Evolutionary conservation across 2,329 filamentous ascomycete genomes (phyloP), one percentile per base, ranked within the genome.

Genomic region (Sarocladium oryzae): DNA sequence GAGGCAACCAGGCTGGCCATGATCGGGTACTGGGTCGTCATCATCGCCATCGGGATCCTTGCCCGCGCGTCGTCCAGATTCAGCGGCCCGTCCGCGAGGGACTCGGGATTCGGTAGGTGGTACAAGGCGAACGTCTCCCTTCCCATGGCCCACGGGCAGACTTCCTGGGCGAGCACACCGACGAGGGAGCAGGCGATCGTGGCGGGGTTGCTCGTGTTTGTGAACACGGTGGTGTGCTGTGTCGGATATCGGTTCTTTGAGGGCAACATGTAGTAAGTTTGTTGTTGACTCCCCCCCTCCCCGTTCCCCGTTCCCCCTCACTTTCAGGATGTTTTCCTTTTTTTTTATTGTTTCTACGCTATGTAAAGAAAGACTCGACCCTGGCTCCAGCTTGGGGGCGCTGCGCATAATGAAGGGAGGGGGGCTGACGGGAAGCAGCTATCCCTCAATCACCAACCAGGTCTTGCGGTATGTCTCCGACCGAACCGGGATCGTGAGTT

Each of bases 401-500:
- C n/a, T n/a, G n/a, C n/a, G n/a, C n/a, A n/a, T n/a, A n/a, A n/a
- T n/a, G n/a, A n/a, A 30, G 28, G 13, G 13, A 13, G 7, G 13
- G 28, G 28, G 13, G 28, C 28, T 30, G 28, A 30, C 28, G 7
- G 13, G 28, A 7, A 7, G 18, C n/a, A 74, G 70, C 55, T 74
- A 67, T 49, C 61, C 65, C 0, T 55, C 59, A 0, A 51, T 57
- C 0, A 60, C 59, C 2, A 62, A 60, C 4, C 72, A 75, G 52
- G 41, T 66, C 0, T 67, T 70, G 36, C 77, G 82, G 1, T 85
- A 82, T 51, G 69, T 81, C 0, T 78, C 80, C 0, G 82, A 86
- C 54, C 75, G 84, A 9, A 83, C 82, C 0, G 83, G 84, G 0
- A 76, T 84, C 28, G 72, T 88, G 21, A 78, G 81, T 0, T 79